Evolutionary conservation across 495 filamentous ascomycete genomes (phyloP).

Genomic region (Penicillium herquei): DNA sequence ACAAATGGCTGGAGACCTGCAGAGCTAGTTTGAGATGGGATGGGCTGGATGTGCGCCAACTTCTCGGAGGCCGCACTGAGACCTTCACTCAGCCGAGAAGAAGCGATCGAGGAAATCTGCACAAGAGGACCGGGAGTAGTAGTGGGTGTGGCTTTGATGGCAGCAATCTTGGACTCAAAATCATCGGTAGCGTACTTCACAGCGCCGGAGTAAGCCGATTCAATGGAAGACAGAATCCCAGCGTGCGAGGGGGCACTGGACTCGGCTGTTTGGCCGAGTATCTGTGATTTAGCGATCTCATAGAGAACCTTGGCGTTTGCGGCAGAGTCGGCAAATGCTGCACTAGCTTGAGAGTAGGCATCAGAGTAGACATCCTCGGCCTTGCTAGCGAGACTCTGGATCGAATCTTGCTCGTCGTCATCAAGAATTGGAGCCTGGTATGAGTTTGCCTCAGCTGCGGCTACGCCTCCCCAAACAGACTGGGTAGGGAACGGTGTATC

Average conservation of each 20-base stretch:
- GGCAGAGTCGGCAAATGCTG: conserved; percentile 60
- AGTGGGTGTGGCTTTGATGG: conserved; percentile 23
- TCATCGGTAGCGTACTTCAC: conserved; percentile 59
- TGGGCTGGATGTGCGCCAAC: conserved; percentile 57
- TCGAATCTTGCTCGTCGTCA: conserved; percentile 45
- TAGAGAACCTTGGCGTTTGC: conserved; percentile 62
- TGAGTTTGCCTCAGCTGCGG: conserved; percentile 20
- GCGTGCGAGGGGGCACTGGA: conserved; percentile 60
- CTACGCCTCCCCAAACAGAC: conserved; percentile 23
- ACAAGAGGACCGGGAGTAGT: conserved; percentile 51
- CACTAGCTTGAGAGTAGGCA: conserved; percentile 50
- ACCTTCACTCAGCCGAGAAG: conserved; percentile 62
- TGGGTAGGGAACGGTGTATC: conserved; percentile 4
- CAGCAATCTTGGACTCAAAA: conserved; percentile 35
- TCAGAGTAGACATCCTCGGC: conserved; percentile 51
- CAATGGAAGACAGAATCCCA: conserved; percentile 64
- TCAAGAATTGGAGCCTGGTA: conserved; percentile 40
- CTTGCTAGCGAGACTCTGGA: conserved; percentile 50
- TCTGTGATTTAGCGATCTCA: conserved; percentile 61
- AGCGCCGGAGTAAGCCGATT: conserved; percentile 65
- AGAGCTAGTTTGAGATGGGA: conserved; percentile 56
- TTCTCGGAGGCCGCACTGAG: conserved; percentile 64
- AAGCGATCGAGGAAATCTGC: conserved; percentile 63
- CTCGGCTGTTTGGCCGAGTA: conserved; percentile 65
- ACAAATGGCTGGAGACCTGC: conserved; percentile 53